Evolutionary conservation across 192 early-diverging fungal species (phyloP).

Genomic region (Coemansia sp.): DNA sequence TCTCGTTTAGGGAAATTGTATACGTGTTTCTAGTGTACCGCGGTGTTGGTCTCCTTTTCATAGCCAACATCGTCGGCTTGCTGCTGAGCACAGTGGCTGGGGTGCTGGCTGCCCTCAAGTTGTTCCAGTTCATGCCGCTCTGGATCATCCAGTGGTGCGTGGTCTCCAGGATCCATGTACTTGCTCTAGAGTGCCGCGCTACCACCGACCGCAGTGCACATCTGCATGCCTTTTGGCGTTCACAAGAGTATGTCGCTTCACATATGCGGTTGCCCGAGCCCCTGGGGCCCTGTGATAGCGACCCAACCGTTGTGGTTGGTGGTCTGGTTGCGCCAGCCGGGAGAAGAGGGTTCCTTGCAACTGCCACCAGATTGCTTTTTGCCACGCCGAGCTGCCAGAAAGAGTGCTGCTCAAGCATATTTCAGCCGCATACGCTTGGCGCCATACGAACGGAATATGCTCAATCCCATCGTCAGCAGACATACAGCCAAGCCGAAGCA

Average conservation of each 20-base stretch:
- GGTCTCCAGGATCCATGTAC: slow-evolving; percentile 20
- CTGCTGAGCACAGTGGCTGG: slow-evolving; percentile 8
- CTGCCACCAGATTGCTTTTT: background rate
- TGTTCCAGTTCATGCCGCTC: slow-evolving; percentile 8
- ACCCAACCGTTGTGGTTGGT: background rate
- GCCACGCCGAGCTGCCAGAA: background rate
- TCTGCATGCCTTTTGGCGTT: slow-evolving; percentile 17
- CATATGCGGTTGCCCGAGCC: background rate
- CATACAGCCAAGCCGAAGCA: background rate
- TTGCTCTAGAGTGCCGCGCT: slow-evolving; percentile 22
- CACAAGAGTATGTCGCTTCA: slow-evolving; percentile 3
- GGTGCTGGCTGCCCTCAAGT: slow-evolving; percentile 1
- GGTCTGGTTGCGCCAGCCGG: background rate
- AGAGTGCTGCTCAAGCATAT: background rate
- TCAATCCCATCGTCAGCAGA: background rate
- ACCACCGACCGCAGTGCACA: slow-evolving; percentile 15
- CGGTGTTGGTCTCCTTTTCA: slow-evolving; percentile 31
- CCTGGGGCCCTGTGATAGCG: background rate
- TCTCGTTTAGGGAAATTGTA: slow-evolving; percentile 15
- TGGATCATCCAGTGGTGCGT: slow-evolving; percentile 32
- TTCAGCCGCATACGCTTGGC: too few relatives aligned
- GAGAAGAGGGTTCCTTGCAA: background rate
- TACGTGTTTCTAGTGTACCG: slow-evolving; percentile 24
- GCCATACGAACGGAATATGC: background rate
- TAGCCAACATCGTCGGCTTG: background rate